Evolutionary conservation across 2,329 filamentous ascomycete genomes (phyloP).

Genomic region (Clonostachys rhizophaga): DNA sequence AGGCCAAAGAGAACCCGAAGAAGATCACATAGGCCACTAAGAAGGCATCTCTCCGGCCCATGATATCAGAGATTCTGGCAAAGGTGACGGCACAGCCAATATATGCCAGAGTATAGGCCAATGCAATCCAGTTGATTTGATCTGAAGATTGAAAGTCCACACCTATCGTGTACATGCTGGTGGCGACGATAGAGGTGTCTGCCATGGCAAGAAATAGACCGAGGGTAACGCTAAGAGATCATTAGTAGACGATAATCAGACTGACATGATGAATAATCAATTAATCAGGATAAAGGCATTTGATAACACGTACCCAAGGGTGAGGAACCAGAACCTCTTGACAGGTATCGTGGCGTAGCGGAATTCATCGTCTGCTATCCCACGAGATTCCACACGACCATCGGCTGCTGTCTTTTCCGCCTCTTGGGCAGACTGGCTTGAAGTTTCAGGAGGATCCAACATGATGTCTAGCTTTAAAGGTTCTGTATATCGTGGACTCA

Average conservation of each 20-base stretch:
- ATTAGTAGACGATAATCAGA: background rate
- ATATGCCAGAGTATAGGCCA: slow-evolving; percentile 52
- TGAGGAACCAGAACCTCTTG: slow-evolving; percentile 4
- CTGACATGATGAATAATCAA: background rate
- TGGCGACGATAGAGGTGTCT: slow-evolving; percentile 58
- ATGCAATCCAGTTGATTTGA: slow-evolving; percentile 47
- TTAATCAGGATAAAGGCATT: background rate
- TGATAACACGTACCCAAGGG: slow-evolving; percentile 2
- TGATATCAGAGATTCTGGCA: slow-evolving; percentile 47
- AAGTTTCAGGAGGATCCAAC: too few species aligned
- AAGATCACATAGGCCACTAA: slow-evolving; percentile 46
- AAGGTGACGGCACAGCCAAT: slow-evolving; percentile 52
- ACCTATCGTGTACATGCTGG: slow-evolving; percentile 50
- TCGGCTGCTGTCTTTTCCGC: too few species aligned
- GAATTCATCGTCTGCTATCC: background rate
- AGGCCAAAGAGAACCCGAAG: slow-evolving; percentile 50
- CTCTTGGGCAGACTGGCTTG: too few species aligned
- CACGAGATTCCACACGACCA: too few species aligned
- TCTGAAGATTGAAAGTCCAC: slow-evolving; percentile 40
- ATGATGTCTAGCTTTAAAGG: too few species aligned
- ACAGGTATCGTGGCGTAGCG: background rate
- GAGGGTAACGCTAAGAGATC: slow-evolving; percentile 24
- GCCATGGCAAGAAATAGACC: slow-evolving; percentile 54
- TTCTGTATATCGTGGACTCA: too few species aligned
- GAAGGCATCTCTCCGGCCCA: slow-evolving; percentile 49